Evolutionary conservation across 441 rosid species (phyloP).

Genomic region (Erysimum pusillum): DNA sequence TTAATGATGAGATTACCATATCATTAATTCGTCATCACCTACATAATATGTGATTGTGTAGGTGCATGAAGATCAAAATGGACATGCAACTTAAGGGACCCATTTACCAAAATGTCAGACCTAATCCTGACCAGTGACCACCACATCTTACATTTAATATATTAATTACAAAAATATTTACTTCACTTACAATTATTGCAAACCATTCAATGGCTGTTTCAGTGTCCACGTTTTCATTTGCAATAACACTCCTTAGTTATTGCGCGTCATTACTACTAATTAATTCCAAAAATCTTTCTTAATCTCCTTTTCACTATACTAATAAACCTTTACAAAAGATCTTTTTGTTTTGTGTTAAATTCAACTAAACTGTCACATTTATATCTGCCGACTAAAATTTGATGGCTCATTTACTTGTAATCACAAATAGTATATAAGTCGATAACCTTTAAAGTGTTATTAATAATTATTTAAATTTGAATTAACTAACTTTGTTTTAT

Average conservation of each 20-base stretch:
- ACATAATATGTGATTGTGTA: background rate
- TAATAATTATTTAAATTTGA: too few relatives aligned
- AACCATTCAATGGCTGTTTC: background rate
- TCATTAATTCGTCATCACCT: constrained; percentile 9
- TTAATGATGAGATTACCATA: constrained; percentile 15
- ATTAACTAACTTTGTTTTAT: too few relatives aligned
- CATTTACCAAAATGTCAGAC: constrained; percentile 36
- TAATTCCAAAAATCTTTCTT: constrained; percentile 5
- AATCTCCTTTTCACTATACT: constrained; percentile 29
- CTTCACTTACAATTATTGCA: constrained; percentile 41
- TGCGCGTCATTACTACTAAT: constrained; percentile 1
- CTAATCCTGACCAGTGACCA: constrained; percentile 40
- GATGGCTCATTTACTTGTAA: background rate
- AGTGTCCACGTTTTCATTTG: constrained; percentile 40
- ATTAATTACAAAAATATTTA: constrained; percentile 33
- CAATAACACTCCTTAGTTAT: constrained; percentile 27
- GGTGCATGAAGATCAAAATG: constrained; percentile 25
- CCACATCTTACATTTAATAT: constrained; percentile 21
- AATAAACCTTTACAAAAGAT: background rate
- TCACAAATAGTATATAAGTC: background rate
- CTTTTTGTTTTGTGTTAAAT: background rate
- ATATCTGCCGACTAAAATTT: background rate
- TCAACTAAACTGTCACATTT: background rate
- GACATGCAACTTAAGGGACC: constrained; percentile 23
- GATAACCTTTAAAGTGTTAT: background rate